phyloP scores from a whole-genome alignment of 352 stramenopile genomes.

The Pythium aquatile region DNA sequence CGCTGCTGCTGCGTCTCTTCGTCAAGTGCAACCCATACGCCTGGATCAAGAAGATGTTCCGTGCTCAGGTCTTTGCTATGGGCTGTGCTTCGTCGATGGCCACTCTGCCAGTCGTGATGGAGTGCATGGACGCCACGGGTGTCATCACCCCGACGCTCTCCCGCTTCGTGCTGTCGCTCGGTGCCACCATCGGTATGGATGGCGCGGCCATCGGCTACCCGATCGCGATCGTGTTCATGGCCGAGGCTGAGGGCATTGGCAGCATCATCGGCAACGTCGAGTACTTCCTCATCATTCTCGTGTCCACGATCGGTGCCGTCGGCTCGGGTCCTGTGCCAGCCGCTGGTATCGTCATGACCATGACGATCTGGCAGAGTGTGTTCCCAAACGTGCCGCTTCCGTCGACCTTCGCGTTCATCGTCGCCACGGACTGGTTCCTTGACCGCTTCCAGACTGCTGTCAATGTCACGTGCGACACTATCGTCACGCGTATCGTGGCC shows the following conservation, averaged over 20 bases:
- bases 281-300: conserved; percentile 31
- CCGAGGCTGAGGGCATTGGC: conserved; percentile 20
- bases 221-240: conserved; percentile 37
- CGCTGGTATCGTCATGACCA: conserved; percentile 33
- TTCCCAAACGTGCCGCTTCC: conserved; percentile 33
- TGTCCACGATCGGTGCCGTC: conserved; percentile 27
- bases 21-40: conserved; percentile 30
- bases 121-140: conserved; percentile 30
- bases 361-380: conserved; percentile 36
- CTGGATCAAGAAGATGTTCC: conserved; percentile 32
- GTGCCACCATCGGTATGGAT: conserved; percentile 31
- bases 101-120: conserved; percentile 35
- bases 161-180: conserved; percentile 31
- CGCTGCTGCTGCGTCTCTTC: conserved; percentile 27
- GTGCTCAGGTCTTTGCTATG: conserved; percentile 34
- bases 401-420: conserved; percentile 48
- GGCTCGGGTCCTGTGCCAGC: conserved; percentile 29
- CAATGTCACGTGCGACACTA: conserved; percentile 53
- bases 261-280: conserved; percentile 24
- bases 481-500: conserved; percentile 53
- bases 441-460: conserved; percentile 48
- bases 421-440: conserved; percentile 57
- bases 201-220: conserved; percentile 27
- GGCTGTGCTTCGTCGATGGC: conserved; percentile 38
- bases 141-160: conserved; percentile 24